Base-by-base conservation (phyloP, 345 rosid species). In the Mangifera indica region DNA sequence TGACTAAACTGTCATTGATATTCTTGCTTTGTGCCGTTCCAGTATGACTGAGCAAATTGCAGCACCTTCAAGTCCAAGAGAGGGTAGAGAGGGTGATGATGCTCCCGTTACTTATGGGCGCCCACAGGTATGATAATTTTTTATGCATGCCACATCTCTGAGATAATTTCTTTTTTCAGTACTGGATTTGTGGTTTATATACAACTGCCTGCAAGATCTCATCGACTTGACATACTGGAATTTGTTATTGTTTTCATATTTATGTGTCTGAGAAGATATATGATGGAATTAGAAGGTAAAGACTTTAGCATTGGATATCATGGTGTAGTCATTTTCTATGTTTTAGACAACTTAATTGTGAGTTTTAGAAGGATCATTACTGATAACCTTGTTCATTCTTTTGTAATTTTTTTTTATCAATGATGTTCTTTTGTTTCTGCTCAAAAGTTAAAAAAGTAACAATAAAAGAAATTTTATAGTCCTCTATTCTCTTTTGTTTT, bases 31-130 rank as follows among this genome's bases (percentile, higher is more conserved):
- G 70, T 77, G 67, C 46, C 77, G 44, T 71, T 73, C 74, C 91
- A 96, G 99, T 84, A 96, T 96, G 99, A 88, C 97, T 70, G 99
- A 96, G 86, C 98, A 79, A 79, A 80, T 87, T 77, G 72, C 76
- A 13, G 83, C 97, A 77, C 98, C 99, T 68, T 85, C 97, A 49
- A 96, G 96, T 84, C 98, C 96, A 70, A 83, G 90, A 67, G 98
- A 91, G 68, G 96, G 96, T 59, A 82, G 91, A 69, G 98, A 91
- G 67, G 96, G 96, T 61, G 99, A 91, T 63, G 94, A 88, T 74
- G 82, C 80, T 52, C 63, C 93, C 63, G 71, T 77, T 61, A 60
- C 88, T 59, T 80, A 70, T 59, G 98, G 87, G 63, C 91, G 59
- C 59, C 88, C 83, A 22, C 79, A 75, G 85, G 99, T 95, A 86